Evolutionary conservation across 2,329 filamentous ascomycete genomes (phyloP).

Genomic region (Mycocentrospora acerina): DNA sequence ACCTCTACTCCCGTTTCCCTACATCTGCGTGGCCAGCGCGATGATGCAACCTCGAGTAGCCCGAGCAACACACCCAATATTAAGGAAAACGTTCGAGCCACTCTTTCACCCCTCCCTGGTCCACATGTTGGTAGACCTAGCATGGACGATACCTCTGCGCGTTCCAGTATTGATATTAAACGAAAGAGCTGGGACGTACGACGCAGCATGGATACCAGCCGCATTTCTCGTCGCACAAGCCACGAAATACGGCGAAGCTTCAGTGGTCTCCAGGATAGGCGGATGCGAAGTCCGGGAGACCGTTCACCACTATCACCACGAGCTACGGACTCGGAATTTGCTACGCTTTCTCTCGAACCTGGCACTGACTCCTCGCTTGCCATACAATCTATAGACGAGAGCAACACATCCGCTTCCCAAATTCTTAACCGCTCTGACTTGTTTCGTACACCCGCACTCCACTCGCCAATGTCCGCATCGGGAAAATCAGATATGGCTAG

Average conservation of each 20-base stretch:
- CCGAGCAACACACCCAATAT: conserved; percentile 30
- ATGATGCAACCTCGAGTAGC: conserved; percentile 16
- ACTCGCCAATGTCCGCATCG: conserved; percentile 22
- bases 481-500: conserved; percentile 26
- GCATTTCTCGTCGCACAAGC: conserved; percentile 54
- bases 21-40: conserved; percentile 10
- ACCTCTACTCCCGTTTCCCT: conserved; percentile 15
- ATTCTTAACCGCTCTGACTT: conserved; percentile 86
- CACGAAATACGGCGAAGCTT: conserved; percentile 59
- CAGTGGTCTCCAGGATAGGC: conserved; percentile 59
- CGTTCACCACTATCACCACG: conserved; percentile 53
- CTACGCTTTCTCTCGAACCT: conserved; percentile 71
- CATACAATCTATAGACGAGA: conserved; percentile 64
- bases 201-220: conserved; percentile 44
- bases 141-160: conserved; percentile 46
- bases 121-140: conserved; percentile 37
- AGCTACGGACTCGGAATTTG: conserved; percentile 70
- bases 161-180: conserved; percentile 42
- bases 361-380: conserved; percentile 72
- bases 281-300: conserved; percentile 53
- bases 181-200: conserved; percentile 45
- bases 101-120: conserved; percentile 45
- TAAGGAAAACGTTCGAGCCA: conserved; percentile 46
- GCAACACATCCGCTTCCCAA: conserved; percentile 81
- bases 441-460: conserved; percentile 76